phyloP scores from a whole-genome alignment of 73 alveolate species.

The Tetrahymena elliotti region DNA sequence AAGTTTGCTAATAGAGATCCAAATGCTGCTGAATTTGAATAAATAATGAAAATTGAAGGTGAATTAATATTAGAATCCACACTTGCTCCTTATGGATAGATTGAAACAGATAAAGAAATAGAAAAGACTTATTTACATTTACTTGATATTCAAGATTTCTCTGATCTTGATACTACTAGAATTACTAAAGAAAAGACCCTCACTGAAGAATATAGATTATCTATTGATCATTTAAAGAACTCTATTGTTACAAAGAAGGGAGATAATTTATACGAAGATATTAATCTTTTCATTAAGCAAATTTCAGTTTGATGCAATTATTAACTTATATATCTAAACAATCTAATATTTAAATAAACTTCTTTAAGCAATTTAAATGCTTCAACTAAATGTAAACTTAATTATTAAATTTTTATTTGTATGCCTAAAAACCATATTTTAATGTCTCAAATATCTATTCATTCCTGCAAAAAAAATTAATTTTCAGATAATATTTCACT shows the following conservation, averaged over 20 bases:
- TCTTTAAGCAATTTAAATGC: background rate
- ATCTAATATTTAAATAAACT: background rate
- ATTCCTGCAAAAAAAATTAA: no score
- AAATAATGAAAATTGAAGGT: background rate
- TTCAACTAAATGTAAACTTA: background rate
- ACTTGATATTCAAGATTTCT: background rate
- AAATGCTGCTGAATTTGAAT: background rate
- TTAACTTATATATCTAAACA: background rate
- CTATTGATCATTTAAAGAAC: background rate
- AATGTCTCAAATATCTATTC: background rate
- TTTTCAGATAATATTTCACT: no score
- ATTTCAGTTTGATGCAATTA: background rate
- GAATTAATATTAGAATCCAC: background rate
- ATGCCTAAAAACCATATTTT: background rate
- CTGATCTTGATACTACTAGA: background rate
- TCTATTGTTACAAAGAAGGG: background rate
- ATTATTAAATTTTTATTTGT: background rate
- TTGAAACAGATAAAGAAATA: background rate
- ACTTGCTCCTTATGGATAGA: background rate
- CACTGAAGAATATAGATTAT: background rate
- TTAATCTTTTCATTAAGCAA: background rate
- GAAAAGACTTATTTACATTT: background rate
- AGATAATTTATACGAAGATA: background rate
- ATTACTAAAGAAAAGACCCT: background rate
- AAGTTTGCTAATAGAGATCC: background rate